phyloP scores from a whole-genome alignment of 1,284 basidiomycete genomes.

The Ustilago xerochloae region DNA sequence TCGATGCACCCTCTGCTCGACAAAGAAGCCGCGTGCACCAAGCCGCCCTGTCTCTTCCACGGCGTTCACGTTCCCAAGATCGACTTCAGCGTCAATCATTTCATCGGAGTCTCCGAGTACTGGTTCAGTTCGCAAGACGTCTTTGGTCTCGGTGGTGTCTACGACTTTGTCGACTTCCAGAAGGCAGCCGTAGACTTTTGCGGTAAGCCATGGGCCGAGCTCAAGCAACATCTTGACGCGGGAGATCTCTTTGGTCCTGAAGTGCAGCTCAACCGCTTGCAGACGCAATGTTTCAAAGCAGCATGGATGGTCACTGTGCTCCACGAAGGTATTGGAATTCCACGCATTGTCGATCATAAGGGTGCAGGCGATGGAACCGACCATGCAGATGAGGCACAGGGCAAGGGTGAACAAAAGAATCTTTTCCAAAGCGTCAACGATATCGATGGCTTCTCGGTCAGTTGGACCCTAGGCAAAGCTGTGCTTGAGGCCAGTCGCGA shows the following conservation, averaged over 20 bases:
- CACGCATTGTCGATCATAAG: slow-evolving; percentile 81
- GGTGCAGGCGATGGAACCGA: slow-evolving; percentile 57
- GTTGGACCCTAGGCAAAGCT: slow-evolving; percentile 98
- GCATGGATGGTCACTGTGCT: slow-evolving; percentile 97
- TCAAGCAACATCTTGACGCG: slow-evolving; percentile 74
- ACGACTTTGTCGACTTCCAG: slow-evolving; percentile 96
- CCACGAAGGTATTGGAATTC: slow-evolving; percentile 95
- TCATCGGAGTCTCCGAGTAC: slow-evolving; percentile 98
- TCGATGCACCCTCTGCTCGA: slow-evolving; percentile 83
- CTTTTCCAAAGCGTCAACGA: slow-evolving; percentile 91
- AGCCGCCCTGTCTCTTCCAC: slow-evolving; percentile 92
- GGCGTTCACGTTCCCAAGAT: slow-evolving; percentile 84
- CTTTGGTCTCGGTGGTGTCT: slow-evolving; percentile 91
- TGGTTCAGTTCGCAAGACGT: slow-evolving; percentile 99
- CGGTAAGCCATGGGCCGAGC: slow-evolving; percentile 79
- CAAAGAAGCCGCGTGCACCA: slow-evolving; percentile 83
- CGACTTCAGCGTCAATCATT: slow-evolving; percentile 88
- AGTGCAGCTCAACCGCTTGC: slow-evolving; percentile 83
- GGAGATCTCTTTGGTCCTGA: slow-evolving; percentile 72
- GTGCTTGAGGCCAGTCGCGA: slow-evolving; percentile 88
- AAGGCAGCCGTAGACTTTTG: slow-evolving; percentile 90
- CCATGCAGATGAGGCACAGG: slow-evolving; percentile 58
- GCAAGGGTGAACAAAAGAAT: slow-evolving; percentile 61
- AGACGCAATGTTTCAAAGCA: slow-evolving; percentile 99
- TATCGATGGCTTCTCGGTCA: slow-evolving; percentile 90